Evolutionary conservation across 768 basidiomycete species (phyloP), one percentile per base, ranked within the genome.

Genomic region (Russula sp.): DNA sequence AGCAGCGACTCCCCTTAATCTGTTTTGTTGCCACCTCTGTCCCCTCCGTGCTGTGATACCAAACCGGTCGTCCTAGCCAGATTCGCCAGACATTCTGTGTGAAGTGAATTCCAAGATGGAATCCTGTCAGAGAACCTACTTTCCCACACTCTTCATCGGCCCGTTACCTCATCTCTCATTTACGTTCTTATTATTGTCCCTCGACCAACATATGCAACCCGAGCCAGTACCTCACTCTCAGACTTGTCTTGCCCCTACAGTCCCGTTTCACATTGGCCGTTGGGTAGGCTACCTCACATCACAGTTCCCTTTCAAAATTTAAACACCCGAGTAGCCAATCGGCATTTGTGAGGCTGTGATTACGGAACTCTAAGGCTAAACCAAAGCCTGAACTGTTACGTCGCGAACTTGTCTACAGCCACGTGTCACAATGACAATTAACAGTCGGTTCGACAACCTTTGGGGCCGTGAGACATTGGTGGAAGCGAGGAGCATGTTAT

Each of bases 331-430:
- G 1, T 36, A 16, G 18, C 54, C 39, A 61, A 56, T 61, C 60
- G 55, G 60, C 25, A 43, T 11, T 56, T 42, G 47, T 35, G n/a
- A 52, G 53, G 60, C 56, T 42, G 48, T 34, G n/a, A 56, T 61
- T 61, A 57, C 35, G 48, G 25, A 45, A 56, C 14, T 25, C n/a
- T 36, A 41, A 10, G n/a, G 38, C 38, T 5, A 34, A 13, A 51
- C 41, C 25, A 29, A 29, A 29, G 25, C 25, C 25, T 29, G 25
- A 34, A 6, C 41, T 10, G 5, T 35, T 25, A 16, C 20, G 51
- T 42, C n/a, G 41, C 29, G n/a, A 47, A 11, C 45, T 32, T 10
- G 22, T 11, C 7, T 42, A 13, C 36, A 36, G 38, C 36, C 51
- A 7, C 51, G 20, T 25, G 51, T 39, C 51, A 52, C n/a, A 34